Evolutionary conservation across 139 green algal genomes (phyloP).

Genomic region (Chlamydomonas schloesseri): DNA sequence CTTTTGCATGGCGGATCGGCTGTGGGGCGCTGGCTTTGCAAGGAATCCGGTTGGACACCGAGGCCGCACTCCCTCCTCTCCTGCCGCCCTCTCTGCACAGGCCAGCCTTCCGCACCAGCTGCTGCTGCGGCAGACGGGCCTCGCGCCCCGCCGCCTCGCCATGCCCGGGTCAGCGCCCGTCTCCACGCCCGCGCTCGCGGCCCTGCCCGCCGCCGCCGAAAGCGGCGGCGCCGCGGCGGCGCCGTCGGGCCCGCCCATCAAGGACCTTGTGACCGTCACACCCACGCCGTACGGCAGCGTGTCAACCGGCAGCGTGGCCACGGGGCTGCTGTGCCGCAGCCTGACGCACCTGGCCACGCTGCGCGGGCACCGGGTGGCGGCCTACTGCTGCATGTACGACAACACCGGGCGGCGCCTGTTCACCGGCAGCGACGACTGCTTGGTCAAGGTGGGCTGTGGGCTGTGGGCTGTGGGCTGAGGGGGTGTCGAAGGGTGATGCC

Average conservation of each 20-base stretch:
- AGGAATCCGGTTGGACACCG: no score
- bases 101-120: conserved; percentile 48
- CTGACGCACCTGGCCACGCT: conserved; percentile 71
- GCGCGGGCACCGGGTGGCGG: conserved; percentile 76
- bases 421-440: conserved; percentile 86
- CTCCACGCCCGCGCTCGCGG: not conserved
- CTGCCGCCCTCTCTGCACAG: not conserved
- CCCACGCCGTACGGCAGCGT: no score
- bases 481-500: no score
- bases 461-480: no score
- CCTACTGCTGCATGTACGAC: conserved; percentile 85
- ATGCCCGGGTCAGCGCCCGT: not conserved
- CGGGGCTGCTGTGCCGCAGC: not conserved
- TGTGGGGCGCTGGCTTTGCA: no score
- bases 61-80: not conserved
- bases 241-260: no score
- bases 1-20: no score
- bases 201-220: no score
- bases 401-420: conserved; percentile 62
- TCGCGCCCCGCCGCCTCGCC: not conserved
- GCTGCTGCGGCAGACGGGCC: conserved; percentile 48
- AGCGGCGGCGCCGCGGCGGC: no score
- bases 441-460: conserved; percentile 82
- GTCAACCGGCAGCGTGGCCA: not conserved
- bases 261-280: no score